Evolutionary conservation across 2,329 filamentous ascomycete species (phyloP).

Genomic region (Mycosphaerelloides madeirae): DNA sequence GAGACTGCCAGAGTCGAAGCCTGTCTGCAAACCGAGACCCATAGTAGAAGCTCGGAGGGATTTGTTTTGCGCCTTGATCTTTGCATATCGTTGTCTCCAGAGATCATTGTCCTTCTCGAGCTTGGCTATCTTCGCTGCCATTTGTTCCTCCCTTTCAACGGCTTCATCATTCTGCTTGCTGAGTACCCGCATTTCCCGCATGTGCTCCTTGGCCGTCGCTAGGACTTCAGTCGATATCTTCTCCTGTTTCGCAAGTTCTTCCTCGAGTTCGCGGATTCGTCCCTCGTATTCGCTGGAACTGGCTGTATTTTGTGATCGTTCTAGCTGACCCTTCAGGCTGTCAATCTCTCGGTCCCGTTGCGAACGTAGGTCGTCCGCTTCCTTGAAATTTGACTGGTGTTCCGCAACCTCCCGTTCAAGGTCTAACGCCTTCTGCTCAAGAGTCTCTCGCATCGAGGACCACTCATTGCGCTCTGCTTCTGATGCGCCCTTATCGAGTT

Average conservation of each 20-base stretch:
- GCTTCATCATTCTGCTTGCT: conserved; percentile 74
- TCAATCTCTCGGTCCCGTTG: conserved; percentile 21
- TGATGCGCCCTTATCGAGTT: conserved; percentile 19
- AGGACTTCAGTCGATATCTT: conserved; percentile 82
- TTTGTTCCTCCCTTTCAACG: conserved; percentile 74
- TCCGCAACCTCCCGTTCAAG: conserved; percentile 74
- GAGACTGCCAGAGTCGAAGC: conserved; percentile 59
- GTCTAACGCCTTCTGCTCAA: conserved; percentile 38
- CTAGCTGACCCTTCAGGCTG: conserved; percentile 12
- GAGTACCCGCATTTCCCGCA: conserved; percentile 83
- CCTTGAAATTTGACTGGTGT: conserved; percentile 47
- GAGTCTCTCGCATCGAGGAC: conserved; percentile 60
- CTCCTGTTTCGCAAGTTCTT: conserved; percentile 70
- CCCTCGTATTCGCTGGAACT: conserved; percentile 55
- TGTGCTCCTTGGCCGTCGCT: conserved; percentile 73
- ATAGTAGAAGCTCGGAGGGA: conserved; percentile 75
- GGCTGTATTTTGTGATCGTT: conserved; percentile 6
- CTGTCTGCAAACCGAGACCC: conserved; percentile 58
- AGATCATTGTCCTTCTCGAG: conserved; percentile 80
- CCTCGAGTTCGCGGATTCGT: conserved; percentile 54
- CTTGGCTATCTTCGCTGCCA: conserved; percentile 68
- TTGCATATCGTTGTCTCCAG: conserved; percentile 87
- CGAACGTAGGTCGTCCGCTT: not conserved
- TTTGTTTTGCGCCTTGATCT: conserved; percentile 79
- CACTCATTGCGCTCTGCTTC: conserved; percentile 24